Evolutionary conservation across 352 stramenopile genomes (phyloP), one percentile per base, ranked within the genome.

Genomic region (Globisporangium ultimum): DNA sequence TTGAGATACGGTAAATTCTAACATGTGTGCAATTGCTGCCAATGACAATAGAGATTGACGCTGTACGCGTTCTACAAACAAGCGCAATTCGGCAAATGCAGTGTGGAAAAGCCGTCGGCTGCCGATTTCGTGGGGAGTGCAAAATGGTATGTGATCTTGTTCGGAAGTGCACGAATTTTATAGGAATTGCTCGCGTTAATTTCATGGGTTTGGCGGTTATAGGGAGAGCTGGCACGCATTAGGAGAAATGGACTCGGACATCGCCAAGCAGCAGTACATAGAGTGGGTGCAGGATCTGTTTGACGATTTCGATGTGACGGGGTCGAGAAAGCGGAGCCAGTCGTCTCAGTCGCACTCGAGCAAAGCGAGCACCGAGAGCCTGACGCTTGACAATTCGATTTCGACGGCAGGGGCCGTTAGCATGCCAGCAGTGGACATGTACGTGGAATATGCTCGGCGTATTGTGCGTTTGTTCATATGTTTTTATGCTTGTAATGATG

Each of bases 1-100:
- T 32, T 32, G 24, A 5, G 24, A 5, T 32, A 5, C 24, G 5
- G 2, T 6, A 5, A 5, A 13, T 12, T 45, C 18, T 20, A 20
- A 41, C 15, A 15, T 28, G 48, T 32, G 5, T 32, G 24, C 24
- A 32, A 32, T 32, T 32, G 24, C 32, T 36, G 14, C 48, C 45
- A 36, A n/a, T 65, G 5, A 32, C 22, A n/a, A 21, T 34, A 90
- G 80, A 73, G 72, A 66, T 58, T 90, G 66, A 87, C 78, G 51
- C 59, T 92, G 53, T 92, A 92, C 64, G 83, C 83, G 49, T 88
- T 92, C 51, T 92, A 83, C 71, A 92, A 92, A 68, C 83, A 92
- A 81, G 80, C 80, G 21, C 72, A 76, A 17, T 75, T 81, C 51
- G 83, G 80, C 55, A 70, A 63, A 36, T 90, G 80, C 66, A 74